Evolutionary conservation across 192 early-diverging fungal species (phyloP).

Genomic region (Chytriomyces hyalinus): DNA sequence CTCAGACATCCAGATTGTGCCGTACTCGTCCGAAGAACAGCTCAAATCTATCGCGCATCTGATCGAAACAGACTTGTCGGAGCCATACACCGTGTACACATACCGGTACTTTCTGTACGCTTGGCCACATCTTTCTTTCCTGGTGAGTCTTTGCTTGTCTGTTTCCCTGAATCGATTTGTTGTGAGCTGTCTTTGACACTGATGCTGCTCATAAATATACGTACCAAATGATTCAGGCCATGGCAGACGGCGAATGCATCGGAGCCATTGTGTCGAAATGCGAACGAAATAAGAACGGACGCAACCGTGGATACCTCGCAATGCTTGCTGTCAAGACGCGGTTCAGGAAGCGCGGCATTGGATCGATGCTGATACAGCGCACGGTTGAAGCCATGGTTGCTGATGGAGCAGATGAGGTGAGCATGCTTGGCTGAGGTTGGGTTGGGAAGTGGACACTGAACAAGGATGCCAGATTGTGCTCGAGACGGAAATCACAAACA

Average conservation of each 20-base stretch:
- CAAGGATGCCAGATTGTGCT: slow-evolving; percentile 66
- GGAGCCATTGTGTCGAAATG: slow-evolving; percentile 93
- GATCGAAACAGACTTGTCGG: slow-evolving; percentile 92
- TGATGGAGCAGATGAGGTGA: slow-evolving; percentile 12
- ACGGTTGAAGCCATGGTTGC: slow-evolving; percentile 79
- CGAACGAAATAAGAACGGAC: slow-evolving; percentile 67
- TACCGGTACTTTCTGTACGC: slow-evolving; percentile 95
- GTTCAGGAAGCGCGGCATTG: slow-evolving; percentile 81
- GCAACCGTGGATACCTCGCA: slow-evolving; percentile 88
- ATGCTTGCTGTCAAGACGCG: slow-evolving; percentile 92
- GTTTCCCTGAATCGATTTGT: too few species aligned
- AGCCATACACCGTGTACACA: slow-evolving; percentile 96
- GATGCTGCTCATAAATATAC: background rate
- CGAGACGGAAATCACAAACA: slow-evolving; percentile 90
- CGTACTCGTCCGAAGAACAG: slow-evolving; percentile 77
- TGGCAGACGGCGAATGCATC: slow-evolving; percentile 62
- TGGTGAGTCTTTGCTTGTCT: slow-evolving; percentile 51
- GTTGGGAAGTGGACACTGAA: too few species aligned
- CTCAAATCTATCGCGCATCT: slow-evolving; percentile 75
- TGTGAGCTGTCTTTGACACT: background rate
- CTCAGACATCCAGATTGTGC: slow-evolving; percentile 32
- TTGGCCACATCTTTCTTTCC: slow-evolving; percentile 87
- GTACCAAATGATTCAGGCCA: slow-evolving; percentile 49
- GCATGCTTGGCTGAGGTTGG: background rate
- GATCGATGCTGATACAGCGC: slow-evolving; percentile 70